Percentiles rank a stretch among this genome's conserved stretches.
Conservation (phyloP, 805 yeast genomes). For the Sugiyamaella americana region DNA sequence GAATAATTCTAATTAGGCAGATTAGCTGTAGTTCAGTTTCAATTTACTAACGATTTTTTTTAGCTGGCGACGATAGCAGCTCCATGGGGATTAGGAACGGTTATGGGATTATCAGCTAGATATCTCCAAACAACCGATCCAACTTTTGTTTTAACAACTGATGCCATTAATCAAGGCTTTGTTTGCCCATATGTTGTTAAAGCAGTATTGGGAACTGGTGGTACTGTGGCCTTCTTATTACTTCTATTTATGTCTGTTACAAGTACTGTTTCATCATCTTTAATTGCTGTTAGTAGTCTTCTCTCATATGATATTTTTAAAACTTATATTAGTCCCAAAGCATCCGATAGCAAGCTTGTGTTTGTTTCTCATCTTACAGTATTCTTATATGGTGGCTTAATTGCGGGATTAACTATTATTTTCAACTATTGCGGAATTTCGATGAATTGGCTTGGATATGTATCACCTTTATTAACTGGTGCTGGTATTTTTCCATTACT, state of each 20-base stretch:
- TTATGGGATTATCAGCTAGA: conserved; percentile 36
- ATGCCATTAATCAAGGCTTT: conserved; percentile 68
- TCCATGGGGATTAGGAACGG: conserved; percentile 35
- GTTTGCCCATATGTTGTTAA: conserved; percentile 59
- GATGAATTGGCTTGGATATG: conserved; percentile 58
- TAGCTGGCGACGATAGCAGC: conserved; percentile 36
- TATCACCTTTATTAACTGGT: conserved; percentile 64
- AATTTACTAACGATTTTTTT: no score
- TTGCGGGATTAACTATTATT: conserved; percentile 78
- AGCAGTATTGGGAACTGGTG: conserved; percentile 75
- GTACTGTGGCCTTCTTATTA: conserved; percentile 63
- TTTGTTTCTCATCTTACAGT: conserved; percentile 40
- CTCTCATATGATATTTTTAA: conserved; percentile 44
- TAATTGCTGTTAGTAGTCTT: conserved; percentile 38
- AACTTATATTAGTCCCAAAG: conserved; percentile 39
- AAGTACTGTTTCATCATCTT: conserved; percentile 38
- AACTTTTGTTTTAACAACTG: conserved; percentile 60
- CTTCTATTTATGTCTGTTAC: conserved; percentile 38
- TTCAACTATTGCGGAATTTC: conserved; percentile 72
- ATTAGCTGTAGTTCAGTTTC: no score
- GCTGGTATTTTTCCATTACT: conserved; percentile 37
- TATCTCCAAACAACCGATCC: conserved; percentile 63
- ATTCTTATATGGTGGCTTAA: conserved; percentile 38
- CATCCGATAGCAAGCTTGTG: conserved; percentile 39
- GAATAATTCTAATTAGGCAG: no score